Conservation (phyloP, 2,329 filamentous ascomycete species). For the Exophiala dermatitidis region DNA sequence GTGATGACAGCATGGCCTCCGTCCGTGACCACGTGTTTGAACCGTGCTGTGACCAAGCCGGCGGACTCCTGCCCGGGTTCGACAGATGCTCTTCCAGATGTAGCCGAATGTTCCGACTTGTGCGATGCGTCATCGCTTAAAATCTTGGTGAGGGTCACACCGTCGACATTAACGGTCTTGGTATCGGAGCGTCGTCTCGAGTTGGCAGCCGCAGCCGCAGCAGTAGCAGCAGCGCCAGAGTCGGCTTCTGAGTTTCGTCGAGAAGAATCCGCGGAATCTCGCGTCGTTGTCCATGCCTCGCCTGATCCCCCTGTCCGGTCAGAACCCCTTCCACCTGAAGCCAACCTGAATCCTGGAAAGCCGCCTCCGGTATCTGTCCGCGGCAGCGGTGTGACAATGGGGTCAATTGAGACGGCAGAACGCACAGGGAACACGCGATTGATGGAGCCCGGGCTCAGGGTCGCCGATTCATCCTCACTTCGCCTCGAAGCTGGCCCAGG, state of each 20-base stretch:
- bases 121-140: slow-evolving; percentile 11
- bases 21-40: slow-evolving; percentile 68
- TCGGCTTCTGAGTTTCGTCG: not conserved
- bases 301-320: not conserved
- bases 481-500: not conserved
- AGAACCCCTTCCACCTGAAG: not conserved
- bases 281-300: not conserved
- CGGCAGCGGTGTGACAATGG: slow-evolving; percentile 35
- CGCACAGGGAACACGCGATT: slow-evolving; percentile 74
- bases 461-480: too few species aligned
- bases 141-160: slow-evolving; percentile 10
- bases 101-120: slow-evolving; percentile 16
- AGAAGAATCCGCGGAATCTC: not conserved
- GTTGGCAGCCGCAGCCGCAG: not conserved
- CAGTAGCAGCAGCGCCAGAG: not conserved
- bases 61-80: slow-evolving; percentile 14
- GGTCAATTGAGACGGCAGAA: slow-evolving; percentile 67
- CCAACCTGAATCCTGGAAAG: slow-evolving; percentile 15
- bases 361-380: slow-evolving; percentile 7
- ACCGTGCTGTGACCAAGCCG: slow-evolving; percentile 60
- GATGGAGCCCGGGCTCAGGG: slow-evolving; percentile 30
- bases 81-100: slow-evolving; percentile 16
- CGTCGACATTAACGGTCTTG: slow-evolving; percentile 2
- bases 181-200: not conserved
- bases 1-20: slow-evolving; percentile 78